These are phyloP conservation scores for Aureobasidium mangrovei DNA, from an alignment of 2,329 filamentous ascomycete species.

Conservation along the genomic window DNA sequence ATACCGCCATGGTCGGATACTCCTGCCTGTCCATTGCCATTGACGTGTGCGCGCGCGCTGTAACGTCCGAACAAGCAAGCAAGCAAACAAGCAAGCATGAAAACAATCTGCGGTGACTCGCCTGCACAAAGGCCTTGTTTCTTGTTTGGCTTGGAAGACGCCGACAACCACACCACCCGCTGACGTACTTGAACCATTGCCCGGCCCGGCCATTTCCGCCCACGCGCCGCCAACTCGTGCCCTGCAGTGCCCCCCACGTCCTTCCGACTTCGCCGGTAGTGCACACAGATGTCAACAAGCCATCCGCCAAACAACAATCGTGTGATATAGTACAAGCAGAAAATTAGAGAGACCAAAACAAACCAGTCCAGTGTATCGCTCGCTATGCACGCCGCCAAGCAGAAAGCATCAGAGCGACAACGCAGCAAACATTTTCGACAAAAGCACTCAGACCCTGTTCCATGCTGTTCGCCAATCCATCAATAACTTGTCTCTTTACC, in stretches of 20 bases:
- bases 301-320: too few relatives aligned
- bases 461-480: constrained; percentile 5
- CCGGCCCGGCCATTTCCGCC: neutral
- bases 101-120: neutral
- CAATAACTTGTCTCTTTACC: neutral
- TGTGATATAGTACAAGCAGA: too few relatives aligned
- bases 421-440: neutral
- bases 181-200: neutral
- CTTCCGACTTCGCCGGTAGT: too few relatives aligned
- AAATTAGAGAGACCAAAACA: neutral
- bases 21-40: constrained; percentile 63
- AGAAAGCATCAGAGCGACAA: neutral
- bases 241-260: neutral
- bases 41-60: neutral
- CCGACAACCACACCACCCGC: neutral
- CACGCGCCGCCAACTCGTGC: too few relatives aligned
- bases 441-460: constrained; percentile 1
- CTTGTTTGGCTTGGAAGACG: neutral
- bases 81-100: neutral
- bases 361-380: neutral
- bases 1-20: constrained; percentile 91
- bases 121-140: constrained; percentile 1
- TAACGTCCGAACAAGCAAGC: too few relatives aligned
- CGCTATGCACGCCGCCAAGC: constrained; percentile 2
- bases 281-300: too few relatives aligned